These are phyloP conservation scores for Lepiota brunneoincarnata DNA, from an alignment of 768 basidiomycete species.

Conservation along the genomic window DNA sequence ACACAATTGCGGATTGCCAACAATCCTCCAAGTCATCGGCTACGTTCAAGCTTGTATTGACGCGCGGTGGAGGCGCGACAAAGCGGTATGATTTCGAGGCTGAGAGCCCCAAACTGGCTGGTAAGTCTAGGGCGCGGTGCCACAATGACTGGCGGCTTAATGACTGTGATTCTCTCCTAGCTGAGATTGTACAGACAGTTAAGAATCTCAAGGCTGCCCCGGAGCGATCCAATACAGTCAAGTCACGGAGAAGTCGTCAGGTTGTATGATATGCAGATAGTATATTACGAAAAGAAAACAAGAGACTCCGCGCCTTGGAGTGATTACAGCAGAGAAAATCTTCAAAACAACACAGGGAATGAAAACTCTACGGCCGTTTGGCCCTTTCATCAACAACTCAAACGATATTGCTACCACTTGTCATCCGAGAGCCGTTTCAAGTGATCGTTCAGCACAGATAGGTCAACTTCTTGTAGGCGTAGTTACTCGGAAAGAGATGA, in stretches of 20 bases:
- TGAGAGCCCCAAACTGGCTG: slow-evolving; percentile 76
- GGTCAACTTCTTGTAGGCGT: too few species aligned
- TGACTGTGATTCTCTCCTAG: too few species aligned
- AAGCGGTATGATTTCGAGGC: slow-evolving; percentile 99
- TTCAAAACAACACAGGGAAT: too few species aligned
- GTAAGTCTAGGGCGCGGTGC: slow-evolving; percentile 39
- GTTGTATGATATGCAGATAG: slow-evolving; percentile 23
- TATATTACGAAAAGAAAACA: too few species aligned
- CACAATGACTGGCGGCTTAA: not conserved
- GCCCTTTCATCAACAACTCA: too few species aligned
- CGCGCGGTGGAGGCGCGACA: slow-evolving; percentile 55
- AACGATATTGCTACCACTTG: too few species aligned
- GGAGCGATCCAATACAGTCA: slow-evolving; percentile 63
- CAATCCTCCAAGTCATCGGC: slow-evolving; percentile 78
- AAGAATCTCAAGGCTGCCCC: slow-evolving; percentile 59
- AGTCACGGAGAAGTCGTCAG: slow-evolving; percentile 62
- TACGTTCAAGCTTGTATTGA: slow-evolving; percentile 87
- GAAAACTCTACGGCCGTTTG: too few species aligned
- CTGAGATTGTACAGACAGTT: slow-evolving; percentile 77
- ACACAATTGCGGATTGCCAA: slow-evolving; percentile 79
- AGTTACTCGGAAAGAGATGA: too few species aligned
- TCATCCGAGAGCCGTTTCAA: too few species aligned
- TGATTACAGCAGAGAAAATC: too few species aligned
- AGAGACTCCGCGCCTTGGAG: too few species aligned
- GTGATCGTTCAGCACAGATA: too few species aligned